A percentile compares a stretch with the other conserved stretches of the same genome.
Evolutionary conservation across 257 asterid genomes (phyloP).

Genomic region (Paraleonurus japonicus): DNA sequence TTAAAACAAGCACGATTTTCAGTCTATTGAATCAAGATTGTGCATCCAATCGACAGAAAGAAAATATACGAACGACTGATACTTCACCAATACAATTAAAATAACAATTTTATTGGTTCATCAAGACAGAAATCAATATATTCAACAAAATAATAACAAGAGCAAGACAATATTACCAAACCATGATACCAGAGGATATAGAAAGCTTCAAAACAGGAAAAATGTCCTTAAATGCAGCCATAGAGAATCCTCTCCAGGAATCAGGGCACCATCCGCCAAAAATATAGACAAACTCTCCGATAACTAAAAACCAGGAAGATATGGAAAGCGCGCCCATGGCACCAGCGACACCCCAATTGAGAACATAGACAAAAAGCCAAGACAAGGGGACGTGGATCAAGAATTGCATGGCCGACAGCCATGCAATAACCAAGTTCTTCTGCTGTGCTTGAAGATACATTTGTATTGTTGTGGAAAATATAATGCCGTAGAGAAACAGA

Average conservation of each 20-base stretch:
- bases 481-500: background rate
- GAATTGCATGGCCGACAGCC: constrained; percentile 23
- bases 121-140: background rate
- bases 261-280: constrained; percentile 51
- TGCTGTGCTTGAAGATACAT: constrained; percentile 34
- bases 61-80: no score
- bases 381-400: constrained; percentile 11
- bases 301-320: constrained; percentile 24
- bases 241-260: constrained; percentile 45
- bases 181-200: constrained; percentile 18
- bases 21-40: background rate
- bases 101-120: no score
- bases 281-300: constrained; percentile 20
- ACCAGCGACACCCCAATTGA: constrained; percentile 9
- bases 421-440: constrained; percentile 26
- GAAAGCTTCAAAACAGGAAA: constrained; percentile 25
- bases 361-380: constrained; percentile 19
- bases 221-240: constrained; percentile 43
- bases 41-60: no score
- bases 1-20: background rate
- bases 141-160: no score
- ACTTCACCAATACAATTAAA: no score
- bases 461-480: constrained; percentile 25
- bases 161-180: constrained; percentile 4
- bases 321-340: constrained; percentile 28